Evolutionary conservation across 2,329 filamentous ascomycete species (phyloP).

Genomic region (Fusarium buxicola): DNA sequence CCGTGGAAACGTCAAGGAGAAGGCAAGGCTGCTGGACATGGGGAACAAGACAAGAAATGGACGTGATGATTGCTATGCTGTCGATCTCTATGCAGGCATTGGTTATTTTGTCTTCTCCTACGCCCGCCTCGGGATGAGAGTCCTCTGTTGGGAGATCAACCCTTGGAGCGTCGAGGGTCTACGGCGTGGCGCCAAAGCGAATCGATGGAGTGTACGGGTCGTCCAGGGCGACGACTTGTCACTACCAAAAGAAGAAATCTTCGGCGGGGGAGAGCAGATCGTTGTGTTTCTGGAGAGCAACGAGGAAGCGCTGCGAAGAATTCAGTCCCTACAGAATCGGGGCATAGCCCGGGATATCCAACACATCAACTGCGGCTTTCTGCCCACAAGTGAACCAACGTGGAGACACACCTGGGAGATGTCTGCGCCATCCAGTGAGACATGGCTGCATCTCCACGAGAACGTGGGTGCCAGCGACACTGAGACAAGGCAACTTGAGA

Average conservation of each 20-base stretch:
- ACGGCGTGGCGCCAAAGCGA: slow-evolving; percentile 76
- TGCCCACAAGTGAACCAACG: slow-evolving; percentile 67
- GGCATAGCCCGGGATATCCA: slow-evolving; percentile 55
- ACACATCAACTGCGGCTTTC: slow-evolving; percentile 74
- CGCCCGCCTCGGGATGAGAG: slow-evolving; percentile 74
- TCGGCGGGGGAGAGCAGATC: slow-evolving; percentile 64
- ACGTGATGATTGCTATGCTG: slow-evolving; percentile 60
- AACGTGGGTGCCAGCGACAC: slow-evolving; percentile 70
- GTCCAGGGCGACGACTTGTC: slow-evolving; percentile 57
- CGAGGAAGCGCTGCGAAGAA: slow-evolving; percentile 58
- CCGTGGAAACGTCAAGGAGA: slow-evolving; percentile 90
- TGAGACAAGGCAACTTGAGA: slow-evolving; percentile 57
- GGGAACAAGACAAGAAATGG: slow-evolving; percentile 24
- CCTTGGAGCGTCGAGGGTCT: slow-evolving; percentile 88
- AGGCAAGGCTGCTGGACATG: slow-evolving; percentile 76
- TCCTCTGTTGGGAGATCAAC: slow-evolving; percentile 92
- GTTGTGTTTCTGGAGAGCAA: slow-evolving; percentile 79
- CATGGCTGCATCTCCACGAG: slow-evolving; percentile 75
- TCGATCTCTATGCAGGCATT: slow-evolving; percentile 93
- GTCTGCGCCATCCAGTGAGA: slow-evolving; percentile 48
- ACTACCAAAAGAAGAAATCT: slow-evolving; percentile 51
- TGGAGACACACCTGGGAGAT: slow-evolving; percentile 66
- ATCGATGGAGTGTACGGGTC: slow-evolving; percentile 73
- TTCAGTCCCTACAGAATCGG: slow-evolving; percentile 52
- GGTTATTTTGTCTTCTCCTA: slow-evolving; percentile 95